Conservation (phyloP, 2,329 filamentous ascomycete species). For the Pseudogymnoascus sp. region DNA sequence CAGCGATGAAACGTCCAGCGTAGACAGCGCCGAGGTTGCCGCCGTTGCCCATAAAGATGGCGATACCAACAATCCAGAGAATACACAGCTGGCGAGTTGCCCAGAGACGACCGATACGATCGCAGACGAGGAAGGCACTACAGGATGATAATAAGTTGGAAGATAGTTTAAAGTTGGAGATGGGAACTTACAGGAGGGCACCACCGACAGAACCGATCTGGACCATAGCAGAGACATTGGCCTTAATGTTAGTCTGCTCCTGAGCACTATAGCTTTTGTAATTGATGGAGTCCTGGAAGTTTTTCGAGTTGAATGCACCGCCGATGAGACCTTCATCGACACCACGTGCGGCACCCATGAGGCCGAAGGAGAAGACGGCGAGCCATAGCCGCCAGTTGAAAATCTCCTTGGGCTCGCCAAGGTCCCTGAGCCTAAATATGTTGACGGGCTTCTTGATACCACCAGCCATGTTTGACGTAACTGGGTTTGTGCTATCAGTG, state of each 20-base stretch:
- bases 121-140: constrained; percentile 16
- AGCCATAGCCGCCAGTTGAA: constrained; percentile 28
- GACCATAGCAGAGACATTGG: too few species aligned
- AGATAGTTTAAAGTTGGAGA: too few species aligned
- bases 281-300: constrained; percentile 16
- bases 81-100: constrained; percentile 21
- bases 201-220: too few species aligned
- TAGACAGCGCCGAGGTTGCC: constrained; percentile 16
- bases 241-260: too few species aligned
- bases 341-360: constrained; percentile 23
- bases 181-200: too few species aligned
- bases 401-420: constrained; percentile 16
- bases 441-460: too few species aligned
- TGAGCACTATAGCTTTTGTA: neutral
- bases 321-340: constrained; percentile 23
- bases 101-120: constrained; percentile 25
- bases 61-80: constrained; percentile 21
- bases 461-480: too few species aligned
- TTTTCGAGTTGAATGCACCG: constrained; percentile 26
- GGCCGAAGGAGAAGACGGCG: constrained; percentile 21
- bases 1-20: too few species aligned
- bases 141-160: too few species aligned
- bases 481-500: too few species aligned
- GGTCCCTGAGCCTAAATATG: too few species aligned
- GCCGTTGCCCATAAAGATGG: constrained; percentile 29